Evolutionary conservation across 2,329 filamentous ascomycete genomes (phyloP), one percentile per base, ranked within the genome.

Genomic region (Paramyrothecium roridum): DNA sequence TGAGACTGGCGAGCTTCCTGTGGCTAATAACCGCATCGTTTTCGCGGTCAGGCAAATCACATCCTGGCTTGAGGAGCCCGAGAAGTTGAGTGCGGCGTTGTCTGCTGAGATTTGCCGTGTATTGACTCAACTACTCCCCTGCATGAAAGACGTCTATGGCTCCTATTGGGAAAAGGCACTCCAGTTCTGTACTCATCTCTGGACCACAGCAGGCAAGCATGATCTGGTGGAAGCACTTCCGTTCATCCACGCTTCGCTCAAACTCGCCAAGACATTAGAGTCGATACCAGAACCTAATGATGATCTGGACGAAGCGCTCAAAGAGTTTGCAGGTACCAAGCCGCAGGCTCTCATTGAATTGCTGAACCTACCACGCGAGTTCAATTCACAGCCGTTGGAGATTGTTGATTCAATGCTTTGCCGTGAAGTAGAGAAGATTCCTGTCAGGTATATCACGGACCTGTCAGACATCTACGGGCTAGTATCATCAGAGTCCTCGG

Each of bases 41-140:
- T 95, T 96, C 72, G 86, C 93, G 10, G 84, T 93, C 46, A 90
- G 89, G 66, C 87, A 93, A 59, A 80, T 96, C 8, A 81, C 89
- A 0, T 81, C 84, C 10, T 93, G 89, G 84, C 74, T 93, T 0
- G 81, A 87, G 16, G 77, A 77, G 0, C 67, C 75, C 0, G 73
- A 79, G 17, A 70, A 73, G 1, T 57, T 83, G 2, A 71, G 76
- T 21, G 65, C 71, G n/a, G 69, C 71, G 54, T 59, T 83, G n/a
- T 68, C 75, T 57, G 67, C 79, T 30, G 73, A 84, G 73, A 71
- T 80, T 59, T 82, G 85, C 67, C 73, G 86, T 63, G 78, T 77
- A 57, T 65, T 91, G 53, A 74, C 82, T 2, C 73, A 77, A 3
- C 74, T 96, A 3, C 71, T 97, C 0, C 90, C 90, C 2, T 82